Conservation (phyloP, 108 stramenopile species). For the Nannochloropsis oceanica region DNA sequence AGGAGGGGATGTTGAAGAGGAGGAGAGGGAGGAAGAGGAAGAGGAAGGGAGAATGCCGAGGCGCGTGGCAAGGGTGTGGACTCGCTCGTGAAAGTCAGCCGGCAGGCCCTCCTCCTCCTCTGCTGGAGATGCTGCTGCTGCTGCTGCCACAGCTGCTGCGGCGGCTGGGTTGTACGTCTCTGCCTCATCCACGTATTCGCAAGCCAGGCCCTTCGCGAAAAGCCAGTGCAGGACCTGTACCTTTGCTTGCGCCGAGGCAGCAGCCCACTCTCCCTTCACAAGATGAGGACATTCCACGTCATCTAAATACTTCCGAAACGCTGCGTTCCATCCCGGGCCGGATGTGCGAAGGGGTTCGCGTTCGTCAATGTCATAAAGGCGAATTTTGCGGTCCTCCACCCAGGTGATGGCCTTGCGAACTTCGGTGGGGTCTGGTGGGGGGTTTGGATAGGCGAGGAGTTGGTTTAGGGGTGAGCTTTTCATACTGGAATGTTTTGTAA, state of each 20-base stretch:
- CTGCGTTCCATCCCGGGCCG: neutral
- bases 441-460: too few relatives aligned
- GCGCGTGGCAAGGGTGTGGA: neutral
- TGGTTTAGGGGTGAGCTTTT: too few relatives aligned
- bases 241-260: neutral
- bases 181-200: neutral
- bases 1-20: neutral
- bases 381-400: neutral
- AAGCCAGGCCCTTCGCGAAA: neutral
- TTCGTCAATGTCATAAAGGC: neutral
- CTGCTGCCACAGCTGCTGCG: neutral
- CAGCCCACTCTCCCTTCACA: neutral
- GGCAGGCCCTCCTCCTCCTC: neutral
- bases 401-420: neutral
- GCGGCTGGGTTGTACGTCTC: neutral
- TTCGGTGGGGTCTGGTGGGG: neutral
- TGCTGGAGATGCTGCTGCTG: neutral
- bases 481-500: too few relatives aligned
- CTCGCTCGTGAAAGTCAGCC: neutral
- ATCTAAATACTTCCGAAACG: neutral
- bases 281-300: neutral
- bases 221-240: neutral
- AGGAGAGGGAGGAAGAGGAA: neutral
- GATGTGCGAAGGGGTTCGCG: neutral
- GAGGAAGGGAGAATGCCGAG: neutral